A percentile compares a stretch with the other conserved stretches of the same genome.
Conservation (phyloP, 805 yeast genomes). For the Saccharomycopsis malanga region DNA sequence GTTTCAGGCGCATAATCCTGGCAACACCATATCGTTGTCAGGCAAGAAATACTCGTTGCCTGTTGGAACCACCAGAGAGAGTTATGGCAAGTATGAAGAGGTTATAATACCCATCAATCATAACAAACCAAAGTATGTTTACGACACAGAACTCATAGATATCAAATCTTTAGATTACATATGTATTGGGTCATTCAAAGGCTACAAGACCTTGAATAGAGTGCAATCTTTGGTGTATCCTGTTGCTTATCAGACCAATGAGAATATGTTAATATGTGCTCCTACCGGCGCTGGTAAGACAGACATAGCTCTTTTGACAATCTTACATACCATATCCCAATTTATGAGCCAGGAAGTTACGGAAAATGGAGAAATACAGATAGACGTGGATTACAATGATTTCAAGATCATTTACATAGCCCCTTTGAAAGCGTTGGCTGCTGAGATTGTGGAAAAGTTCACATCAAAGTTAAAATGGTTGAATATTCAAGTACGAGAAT, state of each 20-base stretch:
- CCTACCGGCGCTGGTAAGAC: conserved; percentile 99
- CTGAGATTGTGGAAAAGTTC: conserved; percentile 92
- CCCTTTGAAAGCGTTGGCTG: conserved; percentile 89
- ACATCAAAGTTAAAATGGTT: conserved; percentile 72
- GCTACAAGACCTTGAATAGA: conserved; percentile 69
- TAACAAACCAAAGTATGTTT: conserved; percentile 33
- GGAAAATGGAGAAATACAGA: conserved; percentile 41
- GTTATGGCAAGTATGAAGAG: conserved; percentile 65
- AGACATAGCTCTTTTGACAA: conserved; percentile 79
- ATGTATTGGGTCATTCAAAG: conserved; percentile 78
- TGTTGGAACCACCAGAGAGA: conserved; percentile 62
- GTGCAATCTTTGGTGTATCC: conserved; percentile 90
- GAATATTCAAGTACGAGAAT: conserved; percentile 78
- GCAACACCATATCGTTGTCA: conserved; percentile 63
- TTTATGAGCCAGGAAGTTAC: conserved; percentile 47
- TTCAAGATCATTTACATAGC: conserved; percentile 92
- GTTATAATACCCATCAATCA: conserved; percentile 74
- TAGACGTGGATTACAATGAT: conserved; percentile 69
- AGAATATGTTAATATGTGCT: conserved; percentile 93
- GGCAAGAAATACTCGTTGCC: conserved; percentile 82
- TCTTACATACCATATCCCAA: conserved; percentile 73
- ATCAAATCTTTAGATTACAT: conserved; percentile 62
- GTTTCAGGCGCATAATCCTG: conserved; percentile 60
- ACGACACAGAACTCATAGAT: conserved; percentile 44
- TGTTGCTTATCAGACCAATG: conserved; percentile 87